phyloP scores from a whole-genome alignment of 208 protist species.

The Crithidia sp. region DNA sequence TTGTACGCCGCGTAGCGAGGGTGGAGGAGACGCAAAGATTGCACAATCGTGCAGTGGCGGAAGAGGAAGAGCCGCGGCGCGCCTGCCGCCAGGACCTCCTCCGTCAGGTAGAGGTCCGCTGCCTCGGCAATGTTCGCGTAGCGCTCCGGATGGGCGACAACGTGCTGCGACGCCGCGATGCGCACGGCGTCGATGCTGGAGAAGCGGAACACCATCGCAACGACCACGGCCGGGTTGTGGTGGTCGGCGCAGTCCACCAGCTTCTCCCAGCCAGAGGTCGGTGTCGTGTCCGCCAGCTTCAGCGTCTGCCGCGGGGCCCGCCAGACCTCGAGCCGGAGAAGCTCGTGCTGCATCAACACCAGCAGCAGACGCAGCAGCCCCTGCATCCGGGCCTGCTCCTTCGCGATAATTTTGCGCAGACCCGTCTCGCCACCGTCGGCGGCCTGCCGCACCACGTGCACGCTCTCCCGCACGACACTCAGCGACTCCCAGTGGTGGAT shows the following conservation, averaged over 20 bases:
- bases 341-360: conserved; percentile 75
- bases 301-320: conserved; percentile 59
- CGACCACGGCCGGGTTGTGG: conserved; percentile 67
- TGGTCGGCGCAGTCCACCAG: conserved; percentile 54
- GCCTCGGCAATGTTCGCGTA: conserved; percentile 68
- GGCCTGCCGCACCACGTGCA: conserved; percentile 26
- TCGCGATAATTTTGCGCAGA: conserved; percentile 35
- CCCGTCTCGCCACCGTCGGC: conserved; percentile 24
- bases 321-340: conserved; percentile 74
- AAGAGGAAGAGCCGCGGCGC: conserved; percentile 73
- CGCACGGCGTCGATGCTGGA: conserved; percentile 49
- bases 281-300: conserved; percentile 34
- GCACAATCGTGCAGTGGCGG: conserved; percentile 66
- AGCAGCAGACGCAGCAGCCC: conserved; percentile 59
- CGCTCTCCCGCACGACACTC: conserved; percentile 33
- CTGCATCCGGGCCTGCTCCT: conserved; percentile 52
- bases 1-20: conserved; percentile 52
- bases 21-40: conserved; percentile 75
- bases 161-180: conserved; percentile 32
- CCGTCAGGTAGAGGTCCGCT: conserved; percentile 75
- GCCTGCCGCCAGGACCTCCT: conserved; percentile 59
- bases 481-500: conserved; percentile 30
- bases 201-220: conserved; percentile 76
- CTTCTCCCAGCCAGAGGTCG: conserved; percentile 36
- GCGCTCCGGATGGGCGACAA: conserved; percentile 52